phyloP scores from a whole-genome alignment of 345 rosid genomes.

The Acer saccharum region DNA sequence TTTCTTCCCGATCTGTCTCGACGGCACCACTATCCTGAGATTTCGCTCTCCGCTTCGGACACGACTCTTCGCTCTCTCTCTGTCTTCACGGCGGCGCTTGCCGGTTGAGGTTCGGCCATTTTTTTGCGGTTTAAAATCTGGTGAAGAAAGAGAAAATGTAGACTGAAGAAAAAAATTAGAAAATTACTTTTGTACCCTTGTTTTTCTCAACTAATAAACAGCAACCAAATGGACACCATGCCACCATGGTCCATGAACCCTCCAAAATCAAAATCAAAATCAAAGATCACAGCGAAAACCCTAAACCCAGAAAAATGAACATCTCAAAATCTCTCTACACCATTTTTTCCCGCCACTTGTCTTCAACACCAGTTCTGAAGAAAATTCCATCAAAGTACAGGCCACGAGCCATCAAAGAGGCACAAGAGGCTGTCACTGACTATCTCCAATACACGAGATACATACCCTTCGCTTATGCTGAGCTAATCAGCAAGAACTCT shows the following conservation, averaged over 20 bases:
- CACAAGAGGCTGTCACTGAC: slow-evolving; percentile 58
- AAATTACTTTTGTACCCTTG: slow-evolving; percentile 14
- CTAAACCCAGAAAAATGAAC: slow-evolving; percentile 1
- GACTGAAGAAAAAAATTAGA: no score
- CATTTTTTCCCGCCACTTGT: background rate
- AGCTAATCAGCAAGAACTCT: slow-evolving; percentile 56
- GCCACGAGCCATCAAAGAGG: slow-evolving; percentile 46
- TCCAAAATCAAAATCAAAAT: background rate
- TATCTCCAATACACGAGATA: slow-evolving; percentile 57
- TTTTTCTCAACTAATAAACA: background rate
- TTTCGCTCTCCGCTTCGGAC: slow-evolving; percentile 42
- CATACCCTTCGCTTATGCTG: slow-evolving; percentile 59
- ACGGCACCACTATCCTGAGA: slow-evolving; percentile 57
- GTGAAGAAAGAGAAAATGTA: no score
- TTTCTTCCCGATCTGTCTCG: slow-evolving; percentile 72
- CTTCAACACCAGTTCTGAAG: background rate
- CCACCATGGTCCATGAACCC: background rate
- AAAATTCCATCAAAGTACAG: slow-evolving; percentile 38
- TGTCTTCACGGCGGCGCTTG: slow-evolving; percentile 55
- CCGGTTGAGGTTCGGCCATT: no score
- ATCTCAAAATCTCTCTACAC: background rate
- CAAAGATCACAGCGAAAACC: background rate
- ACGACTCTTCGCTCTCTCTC: slow-evolving; percentile 29
- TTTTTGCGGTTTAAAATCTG: no score
- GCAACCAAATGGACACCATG: background rate